Percentiles rank a stretch among this genome's conserved stretches.
These are phyloP conservation scores for Blastomyces silverae DNA, from an alignment of 2,329 filamentous ascomycete species.

Conservation along the genomic window DNA sequence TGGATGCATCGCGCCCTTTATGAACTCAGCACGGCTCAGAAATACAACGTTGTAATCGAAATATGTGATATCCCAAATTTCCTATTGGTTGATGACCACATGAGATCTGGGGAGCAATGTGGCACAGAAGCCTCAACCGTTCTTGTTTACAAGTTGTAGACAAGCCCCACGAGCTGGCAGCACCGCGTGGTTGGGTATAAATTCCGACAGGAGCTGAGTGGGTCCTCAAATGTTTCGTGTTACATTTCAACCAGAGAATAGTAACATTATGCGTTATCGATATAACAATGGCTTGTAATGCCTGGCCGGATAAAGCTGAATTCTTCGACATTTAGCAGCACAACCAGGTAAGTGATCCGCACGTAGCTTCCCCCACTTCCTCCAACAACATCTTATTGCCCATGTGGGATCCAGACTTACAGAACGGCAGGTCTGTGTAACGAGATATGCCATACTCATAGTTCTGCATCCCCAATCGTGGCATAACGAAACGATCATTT, in stretches of 20 bases:
- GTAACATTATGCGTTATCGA: slow-evolving; percentile 3
- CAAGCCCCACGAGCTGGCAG: neutral
- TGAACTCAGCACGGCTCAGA: neutral
- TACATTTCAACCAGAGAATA: neutral
- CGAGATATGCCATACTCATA: neutral
- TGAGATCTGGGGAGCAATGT: neutral
- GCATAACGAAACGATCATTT: slow-evolving; percentile 34
- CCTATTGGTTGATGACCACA: neutral
- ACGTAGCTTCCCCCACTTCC: neutral
- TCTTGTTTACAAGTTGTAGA: neutral
- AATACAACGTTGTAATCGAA: neutral
- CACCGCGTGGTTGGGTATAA: slow-evolving; percentile 8
- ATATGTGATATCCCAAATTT: neutral
- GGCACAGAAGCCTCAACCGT: neutral
- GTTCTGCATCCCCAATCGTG: neutral
- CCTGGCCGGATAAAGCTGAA: neutral
- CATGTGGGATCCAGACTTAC: neutral
- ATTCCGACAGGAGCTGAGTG: slow-evolving; percentile 10
- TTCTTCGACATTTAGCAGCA: neutral
- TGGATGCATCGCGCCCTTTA: neutral
- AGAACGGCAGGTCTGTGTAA: slow-evolving; percentile 2
- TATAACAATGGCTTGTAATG: slow-evolving; percentile 1
- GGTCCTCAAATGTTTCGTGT: slow-evolving; percentile 1
- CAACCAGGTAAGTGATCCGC: neutral
- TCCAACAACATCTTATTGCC: neutral